Evolutionary conservation across 176 grass and related monocot species (phyloP), one percentile per base, ranked within the genome.

Genomic region (Chloris gayana): DNA sequence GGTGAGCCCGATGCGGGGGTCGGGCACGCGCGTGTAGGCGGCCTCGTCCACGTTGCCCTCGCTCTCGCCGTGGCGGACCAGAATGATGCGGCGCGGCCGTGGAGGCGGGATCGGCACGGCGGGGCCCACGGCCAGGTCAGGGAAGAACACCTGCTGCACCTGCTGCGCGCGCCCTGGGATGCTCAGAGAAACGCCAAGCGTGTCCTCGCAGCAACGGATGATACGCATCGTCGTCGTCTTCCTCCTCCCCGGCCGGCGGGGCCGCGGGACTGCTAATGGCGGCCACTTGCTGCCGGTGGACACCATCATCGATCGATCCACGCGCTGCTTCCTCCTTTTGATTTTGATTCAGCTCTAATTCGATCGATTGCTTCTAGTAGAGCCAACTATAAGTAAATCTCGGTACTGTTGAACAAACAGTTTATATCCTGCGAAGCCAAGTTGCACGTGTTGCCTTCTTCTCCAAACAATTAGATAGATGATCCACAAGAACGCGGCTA

Each of bases 41-140:
- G 42, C 38, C 75, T 97, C 94, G 41, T 97, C 94, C 18, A 97
- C 91, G 77, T 97, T 94, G 1, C 91, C 94, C 82, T 94, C 91
- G 85, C 94, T 94, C 87, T 94, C 75, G 24, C 94, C 94, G 82
- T 97, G 94, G 0, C 94, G 89, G 10, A 91, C 89, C 61, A 97
- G 82, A 53, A 94, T 86, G 74, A 97, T 97, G 33, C 94, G 86
- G 19, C 91, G 89, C 6, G 93, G 90, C 6, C 85, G 60, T 0
- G 81, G 80, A 5, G 78, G 76, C 0, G 79, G 75, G 61, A n/a
- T 4, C 4, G 15, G 13, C 0, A 6, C 27, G 64, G 54, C 17
- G 22, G 38, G 18, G 32, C 44, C 2, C 29, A 19, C 69, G 60
- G 35, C 24, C 35, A 42, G 19, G 49, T 32, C 47, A 1, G 79